Evolutionary conservation across 352 stramenopile species (phyloP), one percentile per base, ranked within the genome.

Genomic region (Phytophthora palmivora): DNA sequence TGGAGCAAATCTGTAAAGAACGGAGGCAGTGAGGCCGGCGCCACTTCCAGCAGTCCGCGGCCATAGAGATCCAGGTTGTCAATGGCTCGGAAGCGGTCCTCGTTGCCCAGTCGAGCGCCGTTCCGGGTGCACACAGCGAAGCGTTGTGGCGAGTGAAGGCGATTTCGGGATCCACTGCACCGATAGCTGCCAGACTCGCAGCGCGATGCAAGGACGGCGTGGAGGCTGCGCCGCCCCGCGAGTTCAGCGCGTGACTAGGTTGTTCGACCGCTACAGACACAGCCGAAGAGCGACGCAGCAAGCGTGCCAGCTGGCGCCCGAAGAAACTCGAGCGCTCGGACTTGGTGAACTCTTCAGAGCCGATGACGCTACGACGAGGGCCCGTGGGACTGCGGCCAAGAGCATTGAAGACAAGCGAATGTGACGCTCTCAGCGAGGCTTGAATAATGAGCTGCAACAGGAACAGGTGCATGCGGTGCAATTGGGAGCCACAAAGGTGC

Each of bases 1-100:
- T 57, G 22, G 4, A 89, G 52, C 12, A 74, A 39, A 42, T 87
- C 73, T 10, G 45, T 58, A 24, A 79, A 78, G 28, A 41, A 71
- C 10, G 36, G 49, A 8, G 37, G 28, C 7, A 64, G 14, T 2
- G 64, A 28, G 16, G 55, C 63, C 16, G 74, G 70, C n/a, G 73
- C 74, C 9, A 78, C 60, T n/a, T 68, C 68, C 32, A 91, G 51
- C 24, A 93, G 57, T 0, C 64, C 72, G 36, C 70, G 72, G 19
- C 69, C 72, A 52, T 82, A 92, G 19, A 83, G 59, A 63, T 94
- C 84, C 39, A 94, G 46, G 44, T 84, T 75, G 57, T 78, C 76
- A 39, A 94, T 89, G 37, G 86, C 72, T 34, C 84, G 84, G 48
- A 77, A 88, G 15, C 82, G 79, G 69, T 94, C 84, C 62, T 94